Conservation (phyloP, 2,329 filamentous ascomycete species). For the Stachybotrys echinatus region DNA sequence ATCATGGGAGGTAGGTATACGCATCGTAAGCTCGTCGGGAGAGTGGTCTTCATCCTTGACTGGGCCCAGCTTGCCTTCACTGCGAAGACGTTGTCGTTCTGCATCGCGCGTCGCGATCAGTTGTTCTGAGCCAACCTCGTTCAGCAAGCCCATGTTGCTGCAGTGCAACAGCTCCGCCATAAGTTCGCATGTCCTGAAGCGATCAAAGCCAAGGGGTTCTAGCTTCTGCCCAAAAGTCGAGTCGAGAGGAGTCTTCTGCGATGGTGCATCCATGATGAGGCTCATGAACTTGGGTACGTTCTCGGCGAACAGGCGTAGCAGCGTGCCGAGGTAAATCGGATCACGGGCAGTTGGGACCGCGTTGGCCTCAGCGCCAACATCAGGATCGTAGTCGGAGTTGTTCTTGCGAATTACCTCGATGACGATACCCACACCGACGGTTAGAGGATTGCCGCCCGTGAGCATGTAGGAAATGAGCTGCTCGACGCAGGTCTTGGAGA, state of each 20-base stretch:
- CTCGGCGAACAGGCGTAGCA: conserved; percentile 82
- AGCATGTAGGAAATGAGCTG: conserved; percentile 90
- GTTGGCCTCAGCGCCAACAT: conserved; percentile 76
- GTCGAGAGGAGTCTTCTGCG: conserved; percentile 68
- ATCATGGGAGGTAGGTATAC: conserved; percentile 41
- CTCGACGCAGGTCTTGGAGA: conserved; percentile 78
- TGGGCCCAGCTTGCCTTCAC: conserved; percentile 64
- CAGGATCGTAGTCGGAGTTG: conserved; percentile 97
- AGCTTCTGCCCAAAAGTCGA: conserved; percentile 89
- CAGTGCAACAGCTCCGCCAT: conserved; percentile 98
- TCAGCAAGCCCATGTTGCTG: conserved; percentile 96
- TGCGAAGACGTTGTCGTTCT: conserved; percentile 74
- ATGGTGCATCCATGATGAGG: conserved; percentile 73
- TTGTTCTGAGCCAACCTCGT: conserved; percentile 84
- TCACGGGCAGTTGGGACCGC: conserved; percentile 78
- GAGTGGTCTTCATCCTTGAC: conserved; percentile 31
- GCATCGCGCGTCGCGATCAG: conserved; percentile 74
- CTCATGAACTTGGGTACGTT: conserved; percentile 93
- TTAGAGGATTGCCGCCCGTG: conserved; percentile 85
- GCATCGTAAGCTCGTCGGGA: conserved; percentile 58
- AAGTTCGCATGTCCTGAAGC: conserved; percentile 97
- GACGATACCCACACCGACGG: conserved; percentile 92
- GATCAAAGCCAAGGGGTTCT: conserved; percentile 91
- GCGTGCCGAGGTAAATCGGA: conserved; percentile 89
- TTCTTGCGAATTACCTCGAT: conserved; percentile 99